Conservation (phyloP, 805 yeast genomes). For the Yarrowia divulgata region DNA sequence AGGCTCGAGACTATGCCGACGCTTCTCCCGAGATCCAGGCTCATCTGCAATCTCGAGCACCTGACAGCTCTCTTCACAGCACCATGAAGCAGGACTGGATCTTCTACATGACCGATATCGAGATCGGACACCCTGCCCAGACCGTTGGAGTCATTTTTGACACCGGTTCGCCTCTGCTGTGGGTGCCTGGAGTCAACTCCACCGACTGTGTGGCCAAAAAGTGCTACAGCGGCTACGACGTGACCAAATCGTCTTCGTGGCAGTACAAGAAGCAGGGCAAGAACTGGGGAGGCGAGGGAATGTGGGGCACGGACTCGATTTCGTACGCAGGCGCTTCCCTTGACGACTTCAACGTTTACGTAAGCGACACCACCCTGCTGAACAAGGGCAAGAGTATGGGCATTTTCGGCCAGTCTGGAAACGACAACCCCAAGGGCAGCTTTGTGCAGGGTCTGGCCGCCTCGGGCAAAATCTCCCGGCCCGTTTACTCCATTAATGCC, state of each 20-base stretch:
- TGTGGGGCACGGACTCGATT: not conserved
- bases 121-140: slow-evolving; percentile 2
- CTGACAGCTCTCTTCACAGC: too few relatives aligned
- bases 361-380: not conserved
- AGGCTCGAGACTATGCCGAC: too few relatives aligned
- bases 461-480: not conserved
- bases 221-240: not conserved
- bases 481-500: not conserved
- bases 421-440: not conserved
- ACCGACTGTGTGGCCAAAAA: not conserved
- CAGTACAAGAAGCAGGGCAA: not conserved
- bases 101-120: not conserved
- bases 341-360: slow-evolving; percentile 1
- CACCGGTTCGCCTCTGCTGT: not conserved
- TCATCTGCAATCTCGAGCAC: too few relatives aligned
- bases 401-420: not conserved
- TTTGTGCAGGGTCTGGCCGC: slow-evolving; percentile 7
- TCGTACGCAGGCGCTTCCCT: not conserved
- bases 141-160: not conserved
- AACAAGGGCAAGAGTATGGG: not conserved
- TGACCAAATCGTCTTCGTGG: not conserved
- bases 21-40: too few relatives aligned
- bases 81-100: too few relatives aligned
- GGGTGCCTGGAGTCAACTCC: slow-evolving; percentile 1
- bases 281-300: not conserved